Evolutionary conservation across 345 rosid species (phyloP), one percentile per base, ranked within the genome.

Genomic region (Passiflora organensis): DNA sequence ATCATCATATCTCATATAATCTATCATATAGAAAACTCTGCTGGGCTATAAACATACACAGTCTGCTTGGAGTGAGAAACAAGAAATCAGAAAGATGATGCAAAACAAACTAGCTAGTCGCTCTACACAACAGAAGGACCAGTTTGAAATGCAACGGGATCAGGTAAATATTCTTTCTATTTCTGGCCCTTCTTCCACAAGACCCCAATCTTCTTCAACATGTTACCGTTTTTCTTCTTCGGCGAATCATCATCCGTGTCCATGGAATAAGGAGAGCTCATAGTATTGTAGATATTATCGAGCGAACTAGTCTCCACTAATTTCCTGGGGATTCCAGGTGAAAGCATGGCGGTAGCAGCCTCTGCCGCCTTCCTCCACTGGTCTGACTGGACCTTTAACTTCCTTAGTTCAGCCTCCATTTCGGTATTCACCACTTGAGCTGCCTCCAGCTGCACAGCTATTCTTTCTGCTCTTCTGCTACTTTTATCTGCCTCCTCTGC

Each of bases 351-450:
- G 25, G 99, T 83, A 0, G 99, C 99, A 11, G 89, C 94, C 74
- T 93, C 99, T 0, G 96, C 97, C 2, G 99, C 99, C 76, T 93
- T 93, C 78, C 97, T 82, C 99, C 99, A 89, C 61, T 89, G 99
- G 60, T 93, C 95, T 36, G 95, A 73, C 64, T 93, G 99, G 56
- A 89, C 99, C 71, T 89, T 93, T 43, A 89, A 66, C 78, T 78
- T 86, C 80, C 99, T 85, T 23, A 93, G 56, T 72, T 93, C 97
- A 1, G 80, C 79, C 76, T 86, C 97, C 77, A 87, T 56, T 58
- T 93, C 99, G 0, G 82, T 65, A 68, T 81, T 84, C 9, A 85
- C 77, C 13, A 73, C 78, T 58, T 85, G 95, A 13, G 82, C 82
- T 58, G 95, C 95, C 34, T 77, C 96, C 20, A 89, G 74, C 73